Base-by-base conservation (phyloP, 2,329 filamentous ascomycete genomes). In the Aspergillus calidoustus region DNA sequence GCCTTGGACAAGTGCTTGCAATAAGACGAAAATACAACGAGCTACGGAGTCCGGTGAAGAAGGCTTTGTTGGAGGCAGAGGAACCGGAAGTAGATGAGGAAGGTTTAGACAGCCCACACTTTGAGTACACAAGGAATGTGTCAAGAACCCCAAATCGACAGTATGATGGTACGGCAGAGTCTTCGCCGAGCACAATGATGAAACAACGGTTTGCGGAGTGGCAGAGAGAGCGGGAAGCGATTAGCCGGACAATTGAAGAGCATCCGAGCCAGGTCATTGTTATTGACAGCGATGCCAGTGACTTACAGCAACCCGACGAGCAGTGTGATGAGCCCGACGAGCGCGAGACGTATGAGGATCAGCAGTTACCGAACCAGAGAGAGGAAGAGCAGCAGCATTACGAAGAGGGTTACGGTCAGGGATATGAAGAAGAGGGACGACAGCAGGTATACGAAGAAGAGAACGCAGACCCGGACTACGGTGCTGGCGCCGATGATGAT, bases 191-290 rank as follows among this genome's bases (percentile, higher is more conserved):
- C 23, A 60, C 68, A 1, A 66, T 66, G 56, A 74, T 74, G 68
- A 67, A 66, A 57, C 70, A 63, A 55, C 72, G 74, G 28, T 75
- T 81, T 71, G 72, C 65, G 38, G 72, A 79, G 64, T 82, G 79
- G 79, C 80, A 81, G 60, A 71, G 71, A 19, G 80, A 82, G 66
- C 76, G 80, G 60, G 77, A 81, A 59, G 74, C 73, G 11, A 73
- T 82, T 28, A 80, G 79, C 60, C 74, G 72, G 23, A 72, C 81
- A 54, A 82, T 81, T 51, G 69, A 79, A 28, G 71, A 75, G 67
- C 80, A 77, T 56, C 69, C 74, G 13, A 77, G 73, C 51, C 74
- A 79, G 58, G 74, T 82, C 43, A 79, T 83, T 62, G 74, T 81
- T 31, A 77, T 83, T 63, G 71, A 77, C 50, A 80, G 78, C 49